Base-by-base conservation (phyloP, 1,284 basidiomycete species). In the Gymnopus androsaceus region DNA sequence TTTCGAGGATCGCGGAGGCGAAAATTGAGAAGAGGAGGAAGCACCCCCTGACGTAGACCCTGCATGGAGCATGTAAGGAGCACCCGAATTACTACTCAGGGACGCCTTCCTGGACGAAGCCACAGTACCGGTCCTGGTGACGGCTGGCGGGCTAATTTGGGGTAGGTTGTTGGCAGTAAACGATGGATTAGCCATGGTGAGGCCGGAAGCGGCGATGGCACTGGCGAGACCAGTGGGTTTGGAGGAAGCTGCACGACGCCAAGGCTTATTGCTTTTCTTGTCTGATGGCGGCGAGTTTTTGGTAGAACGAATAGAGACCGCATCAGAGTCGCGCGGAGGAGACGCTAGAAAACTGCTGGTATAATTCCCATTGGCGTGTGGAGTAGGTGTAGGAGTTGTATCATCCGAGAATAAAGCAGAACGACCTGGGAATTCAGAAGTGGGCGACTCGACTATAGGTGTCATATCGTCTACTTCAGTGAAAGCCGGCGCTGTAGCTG, bases 181-280 rank as follows among this genome's bases (percentile, higher is more conserved):
- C 6, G 72, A 75, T 1, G 81, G 77, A 61, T 84, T 83, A 6
- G 83, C 83, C 78, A 90, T 87, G 37, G 82, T 77, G 33, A 87
- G 72, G 15, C 86, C 84, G 14, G 83, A 83, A 3, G 84, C 82
- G 3, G 85, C 85, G 52, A 89, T 77, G 0, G 87, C 87, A 51
- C 79, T 77, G 0, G 87, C 86, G 12, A 88, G 76, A 21, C 83
- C 81, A 1, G 78, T 76, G 1, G 79, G 76, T 59, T 80, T 84
- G 53, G 71, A 72, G 23, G 72, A 67, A 38, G 71, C 70, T 15
- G 73, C 72, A 50, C 76, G 72, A 28, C 71, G 66, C 67, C 80
- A 80, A 3, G 74, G 69, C 12, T 71, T 69, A 51, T 71, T 66
- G 27, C 72, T 67, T 61, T 71, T 71, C 56, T 67, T 66, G 47